phyloP scores from a whole-genome alignment of 2,329 filamentous ascomycete genomes.

The Pseudocercospora fuligena region DNA sequence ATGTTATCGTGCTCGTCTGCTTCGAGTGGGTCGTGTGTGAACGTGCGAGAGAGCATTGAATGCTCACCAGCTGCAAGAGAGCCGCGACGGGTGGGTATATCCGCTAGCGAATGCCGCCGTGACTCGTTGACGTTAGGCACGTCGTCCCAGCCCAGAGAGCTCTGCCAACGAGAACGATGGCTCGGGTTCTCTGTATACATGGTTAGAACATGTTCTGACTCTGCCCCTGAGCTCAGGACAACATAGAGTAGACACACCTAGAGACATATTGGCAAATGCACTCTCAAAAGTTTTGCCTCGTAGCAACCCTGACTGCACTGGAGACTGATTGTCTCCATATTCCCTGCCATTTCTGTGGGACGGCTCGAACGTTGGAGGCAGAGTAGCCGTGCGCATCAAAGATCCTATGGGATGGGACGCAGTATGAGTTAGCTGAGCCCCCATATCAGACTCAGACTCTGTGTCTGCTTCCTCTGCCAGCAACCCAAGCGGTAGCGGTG shows the following conservation, averaged over 20 bases:
- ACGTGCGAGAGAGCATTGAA: conserved; percentile 29
- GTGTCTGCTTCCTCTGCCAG: conserved; percentile 38
- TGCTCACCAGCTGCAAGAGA: conserved; percentile 39
- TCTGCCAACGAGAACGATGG: conserved; percentile 65
- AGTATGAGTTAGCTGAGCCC: conserved; percentile 37
- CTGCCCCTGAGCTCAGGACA: not conserved
- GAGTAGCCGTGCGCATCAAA: conserved; percentile 39
- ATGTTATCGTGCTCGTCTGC: conserved; percentile 23
- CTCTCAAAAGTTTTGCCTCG: conserved; percentile 34
- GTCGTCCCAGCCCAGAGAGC: conserved; percentile 68
- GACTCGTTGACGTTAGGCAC: conserved; percentile 70
- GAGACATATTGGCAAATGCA: conserved; percentile 35
- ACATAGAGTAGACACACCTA: conserved; percentile 33
- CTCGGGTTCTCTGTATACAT: conserved; percentile 32
- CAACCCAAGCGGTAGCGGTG: conserved; percentile 36
- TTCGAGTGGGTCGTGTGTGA: conserved; percentile 27
- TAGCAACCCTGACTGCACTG: conserved; percentile 21
- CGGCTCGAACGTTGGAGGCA: conserved; percentile 33
- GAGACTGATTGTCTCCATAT: conserved; percentile 27
- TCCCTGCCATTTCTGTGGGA: conserved; percentile 29
- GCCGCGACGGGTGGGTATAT: conserved; percentile 44
- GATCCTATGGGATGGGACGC: conserved; percentile 39
- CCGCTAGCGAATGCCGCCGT: conserved; percentile 77
- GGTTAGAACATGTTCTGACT: conserved; percentile 12
- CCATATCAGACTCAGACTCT: conserved; percentile 33